A percentile compares a stretch with the other conserved stretches of the same genome.
Conservation (phyloP, 1,284 basidiomycete genomes). For the Bondarzewia mesenterica region DNA sequence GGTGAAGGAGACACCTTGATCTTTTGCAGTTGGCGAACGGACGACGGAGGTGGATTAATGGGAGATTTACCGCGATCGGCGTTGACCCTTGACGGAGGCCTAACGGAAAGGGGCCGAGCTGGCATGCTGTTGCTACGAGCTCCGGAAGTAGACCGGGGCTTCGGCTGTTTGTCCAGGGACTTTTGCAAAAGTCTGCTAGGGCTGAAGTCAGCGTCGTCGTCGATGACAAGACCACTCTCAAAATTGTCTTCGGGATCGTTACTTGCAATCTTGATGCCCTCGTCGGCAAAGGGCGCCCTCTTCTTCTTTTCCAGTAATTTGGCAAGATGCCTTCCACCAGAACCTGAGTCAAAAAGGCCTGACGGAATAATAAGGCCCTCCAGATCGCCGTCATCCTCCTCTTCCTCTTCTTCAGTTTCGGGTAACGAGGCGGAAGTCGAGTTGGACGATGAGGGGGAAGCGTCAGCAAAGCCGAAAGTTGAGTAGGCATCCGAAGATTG, state of each 20-base stretch:
- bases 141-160: slow-evolving; percentile 24
- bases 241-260: slow-evolving; percentile 74
- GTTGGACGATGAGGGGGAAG: slow-evolving; percentile 63
- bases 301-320: slow-evolving; percentile 72
- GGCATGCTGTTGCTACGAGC: slow-evolving; percentile 44
- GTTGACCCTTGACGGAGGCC: slow-evolving; percentile 55
- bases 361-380: slow-evolving; percentile 74
- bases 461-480: slow-evolving; percentile 62
- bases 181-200: slow-evolving; percentile 59
- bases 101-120: slow-evolving; percentile 36
- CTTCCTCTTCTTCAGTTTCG: slow-evolving; percentile 64
- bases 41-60: slow-evolving; percentile 54
- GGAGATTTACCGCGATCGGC: slow-evolving; percentile 64
- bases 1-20: slow-evolving; percentile 59
- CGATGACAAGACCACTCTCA: slow-evolving; percentile 72
- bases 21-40: slow-evolving; percentile 56
- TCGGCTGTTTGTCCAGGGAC: slow-evolving; percentile 38
- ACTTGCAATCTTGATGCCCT: slow-evolving; percentile 41
- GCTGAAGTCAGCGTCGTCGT: slow-evolving; percentile 72
- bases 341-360: slow-evolving; percentile 62
- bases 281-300: slow-evolving; percentile 41
- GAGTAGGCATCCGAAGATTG: slow-evolving; percentile 79
- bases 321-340: slow-evolving; percentile 56
- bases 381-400: slow-evolving; percentile 58
- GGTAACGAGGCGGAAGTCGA: slow-evolving; percentile 59